Base-by-base conservation (phyloP, 441 rosid species). In the Erodium texanum region DNA sequence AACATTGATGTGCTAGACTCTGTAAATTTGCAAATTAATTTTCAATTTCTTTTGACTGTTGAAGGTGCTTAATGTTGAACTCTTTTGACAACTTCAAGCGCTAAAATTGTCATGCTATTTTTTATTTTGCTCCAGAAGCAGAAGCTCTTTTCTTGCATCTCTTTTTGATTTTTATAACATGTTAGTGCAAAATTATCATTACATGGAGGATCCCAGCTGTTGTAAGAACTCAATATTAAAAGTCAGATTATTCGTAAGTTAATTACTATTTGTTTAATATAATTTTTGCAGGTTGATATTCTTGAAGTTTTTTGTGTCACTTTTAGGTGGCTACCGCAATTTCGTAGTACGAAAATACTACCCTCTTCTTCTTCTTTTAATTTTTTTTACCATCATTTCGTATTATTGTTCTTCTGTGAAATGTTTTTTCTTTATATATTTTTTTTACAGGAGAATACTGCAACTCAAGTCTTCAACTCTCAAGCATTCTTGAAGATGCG, bases 401-500 rank as follows among this genome's bases (percentile, higher is more conserved):
- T 56, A 62, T 62, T 12, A 27, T 68, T 58, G 68, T 20, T 69
- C 66, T 10, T 66, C 14, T 22, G 66, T 18, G 7, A 48, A 64
- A 41, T 66, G 20, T 34, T 45, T 38, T 38, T 38, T 34, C 12
- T 38, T 32, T 38, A 38, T 0, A 38, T 38, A 38, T 38, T 38
- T 38, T 71, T 70, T 78, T 78, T 38, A 70, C 73, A 92, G 98
- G 97, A 95, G 86, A 92, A 85, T 70, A 72, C 83, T 68, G 82
- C 82, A 36, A 76, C 78, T 70, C 82, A 83, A 65, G 87, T 79
- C 67, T 95, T 92, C 82, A 95, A 94, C 75, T 72, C 80, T 72
- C 94, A 92, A 77, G 99, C 96, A 62, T 92, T 95, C 84, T 74
- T 92, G 80, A 92, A 80, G 85, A 92, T 86, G 83, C 92, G 98